Percentiles rank a stretch among this genome's conserved stretches.
Conservation (phyloP, 768 basidiomycete species). For the Tulasnella sp. region DNA sequence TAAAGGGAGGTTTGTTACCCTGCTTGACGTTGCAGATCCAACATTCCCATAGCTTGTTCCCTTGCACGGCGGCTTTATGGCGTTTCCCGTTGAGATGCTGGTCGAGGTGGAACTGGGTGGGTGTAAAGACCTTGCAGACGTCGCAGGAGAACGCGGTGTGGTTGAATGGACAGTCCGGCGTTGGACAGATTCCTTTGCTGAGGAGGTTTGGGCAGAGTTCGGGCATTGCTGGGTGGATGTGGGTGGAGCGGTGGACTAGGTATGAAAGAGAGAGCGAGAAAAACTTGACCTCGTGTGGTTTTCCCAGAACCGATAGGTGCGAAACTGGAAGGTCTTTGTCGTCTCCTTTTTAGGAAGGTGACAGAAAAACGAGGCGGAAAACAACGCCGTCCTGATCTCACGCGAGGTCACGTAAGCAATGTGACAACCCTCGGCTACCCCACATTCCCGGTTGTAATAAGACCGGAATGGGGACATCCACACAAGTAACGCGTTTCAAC, state of each 20-base stretch:
- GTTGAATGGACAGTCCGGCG: constrained; percentile 16
- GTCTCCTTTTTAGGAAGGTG: neutral
- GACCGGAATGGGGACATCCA: neutral
- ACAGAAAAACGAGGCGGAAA: neutral
- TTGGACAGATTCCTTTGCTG: constrained; percentile 10
- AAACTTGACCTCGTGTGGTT: neutral
- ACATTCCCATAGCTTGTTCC: constrained; percentile 8
- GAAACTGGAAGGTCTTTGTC: neutral
- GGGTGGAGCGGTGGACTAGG: too few relatives aligned
- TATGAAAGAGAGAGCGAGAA: neutral
- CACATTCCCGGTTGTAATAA: neutral
- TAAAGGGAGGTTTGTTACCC: neutral
- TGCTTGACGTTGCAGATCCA: constrained; percentile 17
- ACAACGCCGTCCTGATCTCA: neutral
- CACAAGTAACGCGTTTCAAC: neutral
- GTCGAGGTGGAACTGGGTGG: constrained; percentile 10
- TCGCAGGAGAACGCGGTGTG: constrained; percentile 19
- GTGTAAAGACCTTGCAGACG: constrained; percentile 7
- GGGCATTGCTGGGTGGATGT: neutral
- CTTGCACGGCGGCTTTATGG: constrained; percentile 1
- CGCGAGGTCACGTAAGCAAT: neutral
- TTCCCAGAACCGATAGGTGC: neutral
- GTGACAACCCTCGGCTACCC: neutral
- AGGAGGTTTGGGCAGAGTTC: constrained; percentile 21
- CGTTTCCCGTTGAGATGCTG: constrained; percentile 17